A percentile compares a stretch with the other conserved stretches of the same genome.
Evolutionary conservation across 208 protist genomes (phyloP).

Genomic region (Crithidia acanthocephali): DNA sequence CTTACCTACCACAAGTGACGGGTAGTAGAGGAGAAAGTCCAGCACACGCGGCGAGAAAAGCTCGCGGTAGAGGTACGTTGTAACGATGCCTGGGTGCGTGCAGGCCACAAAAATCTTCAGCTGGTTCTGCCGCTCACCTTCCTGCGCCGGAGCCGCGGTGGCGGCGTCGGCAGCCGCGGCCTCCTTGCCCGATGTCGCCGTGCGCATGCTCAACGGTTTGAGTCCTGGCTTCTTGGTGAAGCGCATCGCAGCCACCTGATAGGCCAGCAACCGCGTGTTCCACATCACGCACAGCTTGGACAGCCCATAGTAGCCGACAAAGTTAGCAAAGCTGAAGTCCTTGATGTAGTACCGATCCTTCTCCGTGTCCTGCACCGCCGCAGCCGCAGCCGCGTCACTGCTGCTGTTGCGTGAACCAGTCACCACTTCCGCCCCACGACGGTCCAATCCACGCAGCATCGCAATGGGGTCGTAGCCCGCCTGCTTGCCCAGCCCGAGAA

Average conservation of each 20-base stretch:
- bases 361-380: neutral
- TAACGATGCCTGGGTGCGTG: slow-evolving; percentile 79
- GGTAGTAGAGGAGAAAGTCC: slow-evolving; percentile 80
- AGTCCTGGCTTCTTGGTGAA: slow-evolving; percentile 27
- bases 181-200: neutral
- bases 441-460: slow-evolving; percentile 65
- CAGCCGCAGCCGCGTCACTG: neutral
- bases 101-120: slow-evolving; percentile 78
- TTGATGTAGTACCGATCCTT: slow-evolving; percentile 30
- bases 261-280: slow-evolving; percentile 76
- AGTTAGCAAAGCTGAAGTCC: slow-evolving; percentile 61
- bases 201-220: too few relatives aligned
- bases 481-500: slow-evolving; percentile 49
- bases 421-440: slow-evolving; percentile 22
- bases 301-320: slow-evolving; percentile 88
- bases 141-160: neutral
- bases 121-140: slow-evolving; percentile 9
- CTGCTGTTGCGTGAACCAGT: neutral
- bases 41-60: slow-evolving; percentile 71
- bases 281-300: slow-evolving; percentile 88
- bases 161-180: neutral
- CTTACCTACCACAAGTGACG: slow-evolving; percentile 82
- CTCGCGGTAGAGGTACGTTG: slow-evolving; percentile 86
- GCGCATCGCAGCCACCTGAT: slow-evolving; percentile 42
- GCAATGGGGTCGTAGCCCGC: slow-evolving; percentile 47